These are phyloP conservation scores for Mallotus repandus DNA, from an alignment of 441 rosid genomes.

Conservation along the genomic window DNA sequence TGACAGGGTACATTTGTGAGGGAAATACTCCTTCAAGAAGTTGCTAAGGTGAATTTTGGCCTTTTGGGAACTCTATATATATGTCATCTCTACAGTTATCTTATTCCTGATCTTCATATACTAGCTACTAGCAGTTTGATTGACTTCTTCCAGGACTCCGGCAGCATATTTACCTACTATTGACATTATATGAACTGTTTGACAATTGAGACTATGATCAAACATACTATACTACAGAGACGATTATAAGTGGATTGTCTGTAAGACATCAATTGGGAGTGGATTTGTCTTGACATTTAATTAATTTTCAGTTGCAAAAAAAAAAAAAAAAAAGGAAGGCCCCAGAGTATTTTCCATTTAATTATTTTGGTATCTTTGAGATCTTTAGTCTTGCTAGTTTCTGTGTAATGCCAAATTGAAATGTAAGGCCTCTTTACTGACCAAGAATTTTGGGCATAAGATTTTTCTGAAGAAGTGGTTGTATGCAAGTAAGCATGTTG, in stretches of 20 bases:
- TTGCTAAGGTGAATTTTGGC: constrained; percentile 62
- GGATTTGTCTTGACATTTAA: background rate
- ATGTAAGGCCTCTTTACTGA: background rate
- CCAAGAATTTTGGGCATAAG: background rate
- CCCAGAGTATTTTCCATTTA: background rate
- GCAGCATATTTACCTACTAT: too few relatives aligned
- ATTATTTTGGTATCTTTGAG: background rate
- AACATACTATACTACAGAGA: background rate
- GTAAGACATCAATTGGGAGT: background rate
- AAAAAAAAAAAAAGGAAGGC: background rate
- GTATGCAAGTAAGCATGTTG: background rate
- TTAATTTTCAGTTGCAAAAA: background rate
- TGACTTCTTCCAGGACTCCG: background rate
- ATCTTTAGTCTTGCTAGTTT: background rate
- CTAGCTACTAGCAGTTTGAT: background rate
- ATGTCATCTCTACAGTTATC: constrained; percentile 10
- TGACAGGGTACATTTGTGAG: constrained; percentile 85
- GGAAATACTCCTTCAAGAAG: constrained; percentile 84
- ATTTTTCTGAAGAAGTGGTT: background rate
- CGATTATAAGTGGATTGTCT: background rate
- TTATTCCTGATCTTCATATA: background rate
- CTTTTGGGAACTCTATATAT: constrained; percentile 12
- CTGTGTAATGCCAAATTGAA: background rate
- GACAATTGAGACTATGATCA: background rate
- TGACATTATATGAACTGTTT: background rate